Evolutionary conservation across 2,329 filamentous ascomycete genomes (phyloP).

Genomic region (Cercospora sp.): DNA sequence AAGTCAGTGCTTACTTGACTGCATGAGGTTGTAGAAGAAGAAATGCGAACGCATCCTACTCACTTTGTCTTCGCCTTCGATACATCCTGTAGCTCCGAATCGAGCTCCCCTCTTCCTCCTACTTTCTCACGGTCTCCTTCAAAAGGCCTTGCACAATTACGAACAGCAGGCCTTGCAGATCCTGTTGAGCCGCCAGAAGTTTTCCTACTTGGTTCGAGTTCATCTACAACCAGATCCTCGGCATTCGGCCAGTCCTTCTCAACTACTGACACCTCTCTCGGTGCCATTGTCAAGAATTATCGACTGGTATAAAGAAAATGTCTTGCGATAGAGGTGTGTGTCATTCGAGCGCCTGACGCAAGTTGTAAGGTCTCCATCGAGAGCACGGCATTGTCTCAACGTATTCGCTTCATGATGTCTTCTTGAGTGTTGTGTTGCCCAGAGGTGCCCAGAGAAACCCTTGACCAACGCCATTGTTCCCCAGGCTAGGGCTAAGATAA

Average conservation of each 20-base stretch:
- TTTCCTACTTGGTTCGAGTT: background rate
- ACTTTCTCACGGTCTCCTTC: background rate
- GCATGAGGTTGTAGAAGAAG: background rate
- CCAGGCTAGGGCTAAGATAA: background rate
- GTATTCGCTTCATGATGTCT: background rate
- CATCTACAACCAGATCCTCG: background rate
- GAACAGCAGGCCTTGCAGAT: background rate
- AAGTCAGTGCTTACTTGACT: background rate
- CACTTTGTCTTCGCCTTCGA: background rate
- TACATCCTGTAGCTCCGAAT: background rate
- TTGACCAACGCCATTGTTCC: background rate
- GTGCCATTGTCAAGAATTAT: background rate
- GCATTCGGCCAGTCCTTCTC: background rate
- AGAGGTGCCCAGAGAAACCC: background rate
- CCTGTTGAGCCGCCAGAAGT: background rate
- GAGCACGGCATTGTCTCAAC: background rate
- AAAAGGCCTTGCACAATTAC: background rate
- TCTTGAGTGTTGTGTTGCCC: background rate
- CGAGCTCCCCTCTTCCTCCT: background rate
- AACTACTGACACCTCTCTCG: background rate
- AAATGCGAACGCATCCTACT: background rate
- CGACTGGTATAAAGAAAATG: background rate
- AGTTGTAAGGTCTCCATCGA: background rate
- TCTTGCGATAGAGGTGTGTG: background rate
- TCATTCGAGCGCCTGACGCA: background rate